Base-by-base conservation (phyloP, 345 rosid genomes). In the Heritiera littoralis region DNA sequence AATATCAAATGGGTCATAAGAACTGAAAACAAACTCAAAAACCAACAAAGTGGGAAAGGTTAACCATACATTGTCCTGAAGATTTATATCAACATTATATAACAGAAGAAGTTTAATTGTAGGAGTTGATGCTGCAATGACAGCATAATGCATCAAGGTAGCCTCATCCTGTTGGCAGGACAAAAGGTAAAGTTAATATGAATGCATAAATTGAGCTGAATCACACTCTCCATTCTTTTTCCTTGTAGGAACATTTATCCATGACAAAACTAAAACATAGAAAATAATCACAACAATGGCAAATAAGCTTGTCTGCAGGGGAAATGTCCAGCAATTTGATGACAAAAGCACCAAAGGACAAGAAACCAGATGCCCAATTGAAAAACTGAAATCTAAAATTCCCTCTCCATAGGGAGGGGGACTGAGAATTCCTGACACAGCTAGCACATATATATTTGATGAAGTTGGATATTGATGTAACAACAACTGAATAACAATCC, bases 101-200 rank as follows among this genome's bases (percentile, higher is more conserved):
- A 95, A 75, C 70, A 92, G 82, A 75, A 89, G 86, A n/a, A n/a
- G n/a, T 80, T 95, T 95, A 43, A 95, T 89, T 2, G 96, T 89
- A 61, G 92, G 93, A 83, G 78, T 82, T 9, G 97, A 93, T 38
- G 94, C 97, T 12, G 95, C 85, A 82, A 83, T 94, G 72, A 95
- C 98, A 72, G 97, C 99, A 88, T 93, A 90, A 87, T 95, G 99
- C 89, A 95, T 80, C 85, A 93, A 89, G 67, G 93, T 85, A 43
- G 97, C 99, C 32, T 97, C 98, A 69, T 94, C 97, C 99, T 96
- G 83, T 68, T 55, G 41, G 59, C 80, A 78, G 65, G 51, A 76
- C 69, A 76, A 67, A 73, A 76, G 35, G 66, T 64, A 72, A 81
- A 9, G 61, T 76, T 72, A 72, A 18, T 52, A 68, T 68, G 6